These are phyloP conservation scores for Phytophthora nicotianae DNA, from an alignment of 352 stramenopile genomes.

Conservation along the genomic window DNA sequence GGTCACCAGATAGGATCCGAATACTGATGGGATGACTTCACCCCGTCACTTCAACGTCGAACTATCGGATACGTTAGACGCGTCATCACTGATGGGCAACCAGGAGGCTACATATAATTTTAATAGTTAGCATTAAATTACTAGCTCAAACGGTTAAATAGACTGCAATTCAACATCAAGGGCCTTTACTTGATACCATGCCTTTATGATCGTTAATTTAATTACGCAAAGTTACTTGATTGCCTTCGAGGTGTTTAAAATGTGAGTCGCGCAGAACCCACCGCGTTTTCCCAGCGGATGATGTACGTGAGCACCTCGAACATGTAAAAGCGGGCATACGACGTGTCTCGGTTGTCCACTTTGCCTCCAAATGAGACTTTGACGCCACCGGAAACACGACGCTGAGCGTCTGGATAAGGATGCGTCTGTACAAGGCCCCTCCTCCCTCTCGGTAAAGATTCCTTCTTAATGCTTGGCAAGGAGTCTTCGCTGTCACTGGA, in stretches of 20 bases:
- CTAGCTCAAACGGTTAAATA: too few relatives aligned
- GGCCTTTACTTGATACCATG: too few relatives aligned
- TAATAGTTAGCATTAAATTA: too few relatives aligned
- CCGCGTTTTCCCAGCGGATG: conserved; percentile 51
- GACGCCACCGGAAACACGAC: conserved; percentile 17
- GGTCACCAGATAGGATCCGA: too few relatives aligned
- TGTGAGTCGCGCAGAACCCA: conserved; percentile 41
- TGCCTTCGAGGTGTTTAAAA: conserved; percentile 13
- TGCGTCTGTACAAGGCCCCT: conserved; percentile 10
- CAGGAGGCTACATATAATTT: too few relatives aligned
- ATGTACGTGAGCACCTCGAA: conserved; percentile 59
- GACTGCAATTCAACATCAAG: too few relatives aligned
- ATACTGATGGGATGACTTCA: conserved; percentile 21
- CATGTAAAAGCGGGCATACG: conserved; percentile 52
- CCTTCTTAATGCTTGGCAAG: conserved; percentile 18
- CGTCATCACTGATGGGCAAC: neutral
- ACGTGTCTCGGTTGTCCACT: conserved; percentile 48
- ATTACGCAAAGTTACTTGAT: conserved; percentile 7
- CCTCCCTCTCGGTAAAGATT: conserved; percentile 11
- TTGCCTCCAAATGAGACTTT: conserved; percentile 55
- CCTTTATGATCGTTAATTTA: conserved; percentile 19
- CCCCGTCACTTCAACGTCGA: conserved; percentile 5
- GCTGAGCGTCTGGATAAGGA: conserved; percentile 4
- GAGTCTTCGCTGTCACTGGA: conserved; percentile 39
- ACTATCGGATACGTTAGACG: neutral